Evolutionary conservation across 345 rosid genomes (phyloP).

Genomic region (Citrus medica): DNA sequence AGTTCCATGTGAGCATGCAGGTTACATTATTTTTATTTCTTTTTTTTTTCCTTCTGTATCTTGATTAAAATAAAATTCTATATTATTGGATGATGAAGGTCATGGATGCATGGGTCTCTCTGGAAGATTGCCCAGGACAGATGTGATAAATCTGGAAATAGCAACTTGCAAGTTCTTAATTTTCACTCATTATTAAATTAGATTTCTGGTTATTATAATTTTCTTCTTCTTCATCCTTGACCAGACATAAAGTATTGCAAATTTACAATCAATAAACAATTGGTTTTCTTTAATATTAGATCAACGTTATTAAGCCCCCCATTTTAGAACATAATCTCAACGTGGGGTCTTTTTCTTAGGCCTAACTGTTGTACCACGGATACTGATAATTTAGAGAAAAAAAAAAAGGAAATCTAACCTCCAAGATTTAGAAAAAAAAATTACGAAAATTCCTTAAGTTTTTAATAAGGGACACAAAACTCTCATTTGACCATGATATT

Average conservation of each 20-base stretch:
- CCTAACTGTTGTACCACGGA: background rate
- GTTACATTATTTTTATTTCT: background rate
- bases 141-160: background rate
- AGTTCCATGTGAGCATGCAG: background rate
- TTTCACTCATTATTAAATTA: background rate
- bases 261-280: background rate
- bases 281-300: no score
- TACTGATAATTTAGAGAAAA: no score
- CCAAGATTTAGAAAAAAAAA: no score
- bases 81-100: background rate
- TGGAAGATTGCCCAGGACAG: background rate
- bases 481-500: accelerated
- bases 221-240: background rate
- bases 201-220: background rate
- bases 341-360: background rate
- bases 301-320: background rate
- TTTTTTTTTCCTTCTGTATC: no score
- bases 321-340: background rate
- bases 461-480: accelerated
- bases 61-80: no score
- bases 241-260: background rate
- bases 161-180: background rate
- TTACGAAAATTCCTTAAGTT: no score
- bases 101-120: background rate
- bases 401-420: no score